Evolutionary conservation across 768 basidiomycete genomes (phyloP).

Genomic region (Boletus rubescentipes): DNA sequence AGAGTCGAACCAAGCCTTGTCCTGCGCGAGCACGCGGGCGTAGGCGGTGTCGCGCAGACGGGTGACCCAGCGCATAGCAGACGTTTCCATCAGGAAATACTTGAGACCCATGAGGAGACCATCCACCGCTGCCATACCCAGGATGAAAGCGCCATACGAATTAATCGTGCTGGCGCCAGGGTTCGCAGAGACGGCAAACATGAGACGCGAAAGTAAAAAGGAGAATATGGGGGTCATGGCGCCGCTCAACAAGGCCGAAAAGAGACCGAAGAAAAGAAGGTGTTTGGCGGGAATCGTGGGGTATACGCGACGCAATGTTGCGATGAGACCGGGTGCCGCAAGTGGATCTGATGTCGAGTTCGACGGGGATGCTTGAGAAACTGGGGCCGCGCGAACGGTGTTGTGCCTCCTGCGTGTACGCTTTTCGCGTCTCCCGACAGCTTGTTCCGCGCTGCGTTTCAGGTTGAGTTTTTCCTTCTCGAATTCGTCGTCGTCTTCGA

Average conservation of each 20-base stretch:
- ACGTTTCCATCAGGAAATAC: conserved; percentile 76
- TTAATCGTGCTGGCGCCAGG: conserved; percentile 68
- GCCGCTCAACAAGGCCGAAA: conserved; percentile 70
- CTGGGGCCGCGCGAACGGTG: not conserved
- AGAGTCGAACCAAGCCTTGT: conserved; percentile 86
- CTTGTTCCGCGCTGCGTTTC: conserved; percentile 39
- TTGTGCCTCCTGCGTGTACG: conserved; percentile 13
- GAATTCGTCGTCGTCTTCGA: conserved; percentile 40
- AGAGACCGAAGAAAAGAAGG: conserved; percentile 65
- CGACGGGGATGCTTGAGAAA: conserved; percentile 7
- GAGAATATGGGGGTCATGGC: conserved; percentile 92
- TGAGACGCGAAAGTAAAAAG: conserved; percentile 77
- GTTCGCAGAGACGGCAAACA: conserved; percentile 72
- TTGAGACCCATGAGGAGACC: conserved; percentile 74
- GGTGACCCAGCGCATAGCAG: conserved; percentile 74
- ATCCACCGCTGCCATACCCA: conserved; percentile 73
- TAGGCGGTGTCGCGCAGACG: conserved; percentile 58
- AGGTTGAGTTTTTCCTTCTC: conserved; percentile 47
- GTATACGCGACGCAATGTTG: conserved; percentile 54
- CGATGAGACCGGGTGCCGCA: conserved; percentile 23
- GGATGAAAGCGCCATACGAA: conserved; percentile 67
- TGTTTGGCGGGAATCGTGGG: conserved; percentile 76
- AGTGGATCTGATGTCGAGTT: not conserved
- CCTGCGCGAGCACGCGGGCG: conserved; percentile 65
- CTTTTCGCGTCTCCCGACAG: conserved; percentile 37